Conservation (phyloP, 306 rosid species). For the Fragaria nilgerrensis region DNA sequence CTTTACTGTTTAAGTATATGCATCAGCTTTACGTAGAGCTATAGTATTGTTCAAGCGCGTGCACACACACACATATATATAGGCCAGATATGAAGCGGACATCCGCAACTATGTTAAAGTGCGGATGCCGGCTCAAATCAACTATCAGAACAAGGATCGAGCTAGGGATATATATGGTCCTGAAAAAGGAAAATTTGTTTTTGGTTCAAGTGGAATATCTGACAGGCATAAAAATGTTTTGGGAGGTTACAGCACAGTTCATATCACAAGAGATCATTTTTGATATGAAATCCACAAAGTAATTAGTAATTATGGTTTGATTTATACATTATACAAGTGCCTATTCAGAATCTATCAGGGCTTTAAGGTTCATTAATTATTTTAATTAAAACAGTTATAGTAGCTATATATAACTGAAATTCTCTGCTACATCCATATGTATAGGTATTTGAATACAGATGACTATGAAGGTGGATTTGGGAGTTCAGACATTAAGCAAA, state of each 20-base stretch:
- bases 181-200: not conserved
- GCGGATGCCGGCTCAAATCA: not conserved
- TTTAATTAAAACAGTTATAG: not conserved
- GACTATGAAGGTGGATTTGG: slow-evolving; percentile 79
- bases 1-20: not conserved
- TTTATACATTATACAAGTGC: not conserved
- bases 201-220: not conserved
- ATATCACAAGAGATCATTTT: not conserved
- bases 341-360: not conserved
- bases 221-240: not conserved
- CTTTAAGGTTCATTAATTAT: not conserved
- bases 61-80: not conserved
- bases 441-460: slow-evolving; percentile 61
- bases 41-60: not conserved
- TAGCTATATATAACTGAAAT: not conserved
- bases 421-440: not conserved
- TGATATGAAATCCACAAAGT: not conserved
- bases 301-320: not conserved
- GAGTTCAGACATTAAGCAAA: slow-evolving; percentile 48
- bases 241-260: not conserved
- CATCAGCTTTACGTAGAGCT: not conserved
- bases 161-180: too few relatives aligned
- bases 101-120: too few relatives aligned
- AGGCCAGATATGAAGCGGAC: too few relatives aligned
- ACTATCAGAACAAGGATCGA: not conserved